A percentile compares a stretch with the other conserved stretches of the same genome.
Evolutionary conservation across 371 early-diverging fungal species (phyloP).

Genomic region (Haplosporangium sp.): DNA sequence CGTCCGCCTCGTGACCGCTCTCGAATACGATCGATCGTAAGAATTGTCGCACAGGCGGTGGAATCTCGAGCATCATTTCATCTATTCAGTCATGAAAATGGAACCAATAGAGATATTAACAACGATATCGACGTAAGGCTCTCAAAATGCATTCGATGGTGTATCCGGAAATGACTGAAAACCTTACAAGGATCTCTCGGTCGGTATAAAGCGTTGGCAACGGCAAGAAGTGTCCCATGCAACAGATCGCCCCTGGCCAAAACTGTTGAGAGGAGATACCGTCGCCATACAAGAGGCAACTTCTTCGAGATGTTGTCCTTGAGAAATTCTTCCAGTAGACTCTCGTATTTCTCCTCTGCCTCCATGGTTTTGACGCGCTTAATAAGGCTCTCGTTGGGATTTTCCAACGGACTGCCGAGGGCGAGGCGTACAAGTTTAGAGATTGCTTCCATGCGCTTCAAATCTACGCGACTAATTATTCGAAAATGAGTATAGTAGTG

Average conservation of each 20-base stretch:
- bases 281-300: slow-evolving; percentile 33
- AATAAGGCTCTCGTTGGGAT: slow-evolving; percentile 15
- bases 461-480: slow-evolving; percentile 20
- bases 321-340: slow-evolving; percentile 25
- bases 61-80: slow-evolving; percentile 40
- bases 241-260: slow-evolving; percentile 10
- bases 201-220: slow-evolving; percentile 37
- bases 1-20: slow-evolving; percentile 33
- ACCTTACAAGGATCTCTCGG: slow-evolving; percentile 30
- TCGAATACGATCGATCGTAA: slow-evolving; percentile 30
- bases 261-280: slow-evolving; percentile 17
- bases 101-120: background rate
- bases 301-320: slow-evolving; percentile 22
- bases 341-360: slow-evolving; percentile 3
- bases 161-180: background rate
- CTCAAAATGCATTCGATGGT: too few species aligned
- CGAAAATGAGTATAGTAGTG: background rate
- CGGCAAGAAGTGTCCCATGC: slow-evolving; percentile 17
- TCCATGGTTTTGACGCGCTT: slow-evolving; percentile 19
- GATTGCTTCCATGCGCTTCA: slow-evolving; percentile 19
- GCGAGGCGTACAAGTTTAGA: slow-evolving; percentile 28
- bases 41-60: slow-evolving; percentile 13
- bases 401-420: slow-evolving; percentile 7
- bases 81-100: slow-evolving; percentile 3
- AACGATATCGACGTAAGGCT: background rate